Conservation (phyloP, 352 stramenopile species). For the Globisporangium canariense region DNA sequence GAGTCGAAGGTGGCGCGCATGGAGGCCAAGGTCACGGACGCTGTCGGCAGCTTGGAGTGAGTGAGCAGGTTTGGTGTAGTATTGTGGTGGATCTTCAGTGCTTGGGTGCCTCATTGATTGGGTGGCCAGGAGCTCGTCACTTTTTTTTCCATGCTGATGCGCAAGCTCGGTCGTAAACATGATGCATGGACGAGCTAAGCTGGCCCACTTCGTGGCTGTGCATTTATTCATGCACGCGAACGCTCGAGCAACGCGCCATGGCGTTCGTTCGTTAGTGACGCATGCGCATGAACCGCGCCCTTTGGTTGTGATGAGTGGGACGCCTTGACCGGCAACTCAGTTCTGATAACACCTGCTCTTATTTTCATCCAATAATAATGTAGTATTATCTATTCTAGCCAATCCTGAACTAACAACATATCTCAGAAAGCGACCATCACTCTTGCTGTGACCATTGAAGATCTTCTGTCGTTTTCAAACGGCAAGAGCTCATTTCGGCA, state of each 20-base stretch:
- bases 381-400: neutral
- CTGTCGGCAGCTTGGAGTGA: neutral
- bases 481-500: neutral
- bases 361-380: neutral
- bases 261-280: conserved; percentile 1
- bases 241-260: neutral
- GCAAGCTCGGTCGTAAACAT: neutral
- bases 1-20: conserved; percentile 6
- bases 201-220: no score
- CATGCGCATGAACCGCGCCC: neutral
- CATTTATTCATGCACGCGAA: no score
- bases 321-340: neutral
- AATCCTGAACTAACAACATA: neutral
- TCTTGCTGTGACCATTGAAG: neutral
- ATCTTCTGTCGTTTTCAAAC: neutral
- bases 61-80: neutral
- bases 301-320: neutral
- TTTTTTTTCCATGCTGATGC: neutral
- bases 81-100: neutral
- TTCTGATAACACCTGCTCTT: neutral
- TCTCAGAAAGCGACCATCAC: conserved; percentile 2
- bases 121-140: neutral
- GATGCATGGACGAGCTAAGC: neutral
- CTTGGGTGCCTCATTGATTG: neutral
- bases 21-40: neutral